Conservation (phyloP, 352 stramenopile genomes). For the Phytophthora aleatoria region DNA sequence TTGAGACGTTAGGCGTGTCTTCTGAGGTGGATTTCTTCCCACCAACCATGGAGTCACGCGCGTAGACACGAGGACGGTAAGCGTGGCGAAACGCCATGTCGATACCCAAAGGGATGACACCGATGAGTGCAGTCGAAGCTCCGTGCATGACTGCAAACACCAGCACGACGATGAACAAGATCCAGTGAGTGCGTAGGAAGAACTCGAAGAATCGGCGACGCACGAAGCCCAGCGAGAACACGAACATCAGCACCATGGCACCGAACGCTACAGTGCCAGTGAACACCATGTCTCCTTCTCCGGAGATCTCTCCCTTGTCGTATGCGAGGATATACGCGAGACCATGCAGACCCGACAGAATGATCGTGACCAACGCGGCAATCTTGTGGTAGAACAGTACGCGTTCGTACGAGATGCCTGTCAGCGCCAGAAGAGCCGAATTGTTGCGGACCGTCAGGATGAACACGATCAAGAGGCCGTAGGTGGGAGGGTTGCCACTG, state of each 20-base stretch:
- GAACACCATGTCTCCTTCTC: slow-evolving; percentile 33
- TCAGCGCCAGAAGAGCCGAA: slow-evolving; percentile 43
- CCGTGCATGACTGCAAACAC: slow-evolving; percentile 50
- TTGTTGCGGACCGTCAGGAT: slow-evolving; percentile 57
- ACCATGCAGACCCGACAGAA: slow-evolving; percentile 45
- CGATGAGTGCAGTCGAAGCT: slow-evolving; percentile 37
- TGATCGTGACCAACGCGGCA: slow-evolving; percentile 35
- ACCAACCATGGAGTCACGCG: slow-evolving; percentile 14
- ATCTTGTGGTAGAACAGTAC: slow-evolving; percentile 60
- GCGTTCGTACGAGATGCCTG: slow-evolving; percentile 56
- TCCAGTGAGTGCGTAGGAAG: slow-evolving; percentile 54
- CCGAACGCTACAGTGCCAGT: slow-evolving; percentile 31
- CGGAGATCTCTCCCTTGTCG: slow-evolving; percentile 23
- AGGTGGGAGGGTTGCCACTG: slow-evolving; percentile 28
- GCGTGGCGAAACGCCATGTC: slow-evolving; percentile 45
- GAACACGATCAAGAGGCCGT: slow-evolving; percentile 47
- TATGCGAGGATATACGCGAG: slow-evolving; percentile 44
- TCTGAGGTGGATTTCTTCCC: slow-evolving; percentile 15
- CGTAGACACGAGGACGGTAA: slow-evolving; percentile 31
- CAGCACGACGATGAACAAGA: slow-evolving; percentile 55
- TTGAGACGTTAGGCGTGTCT: slow-evolving; percentile 22
- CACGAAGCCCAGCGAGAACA: slow-evolving; percentile 41
- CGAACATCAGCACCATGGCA: slow-evolving; percentile 40
- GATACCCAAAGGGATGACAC: slow-evolving; percentile 35
- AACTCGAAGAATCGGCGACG: slow-evolving; percentile 58